Base-by-base conservation (phyloP, 257 asterid genomes). In the Buddleja alternifolia region DNA sequence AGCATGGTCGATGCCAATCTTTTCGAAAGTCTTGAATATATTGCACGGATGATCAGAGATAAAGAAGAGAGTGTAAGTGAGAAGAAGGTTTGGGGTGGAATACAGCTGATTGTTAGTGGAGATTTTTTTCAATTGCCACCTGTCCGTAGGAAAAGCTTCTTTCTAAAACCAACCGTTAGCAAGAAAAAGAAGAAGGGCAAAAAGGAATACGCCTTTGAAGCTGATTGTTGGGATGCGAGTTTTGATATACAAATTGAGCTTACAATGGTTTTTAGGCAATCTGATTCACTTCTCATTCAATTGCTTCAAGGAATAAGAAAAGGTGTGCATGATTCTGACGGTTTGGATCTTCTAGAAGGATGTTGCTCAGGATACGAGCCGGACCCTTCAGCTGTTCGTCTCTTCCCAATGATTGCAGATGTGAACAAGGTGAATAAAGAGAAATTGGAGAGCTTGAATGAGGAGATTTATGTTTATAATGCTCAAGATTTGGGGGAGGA, bases 61-160 rank as follows among this genome's bases (percentile, higher is more conserved):
- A 75, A 52, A 9, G 50, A 44, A 24, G 71, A 36, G n/a, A 6
- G 32, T 21, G 66, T 10, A 0, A 8, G 16, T 54, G 84, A 58
- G 40, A 66, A 52, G 42, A 77, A 53, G 62, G 55, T 67, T 69
- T 91, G 97, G 97, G 96, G 96, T 24, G 95, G 96, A 23, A 77
- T 91, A 62, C 96, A 91, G 67, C 71, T 91, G 69, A 85, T 91
- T 58, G 96, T 82, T 72, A 71, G 95, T 39, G 97, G 95, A 16
- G 96, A 91, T 60, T 91, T 91, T 81, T 85, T 80, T 66, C 95
- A 91, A 66, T 67, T 90, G 55, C 95, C 95, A 15, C 95, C 96
- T 1, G 55, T 85, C 57, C 11, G 42, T 10, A 70, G 29, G 47
- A 64, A 66, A 53, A 25, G 3, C 63, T 88, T 88, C 82, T 85